phyloP scores from a whole-genome alignment of 805 yeast genomes.

The Yamadazyma phyllophila region DNA sequence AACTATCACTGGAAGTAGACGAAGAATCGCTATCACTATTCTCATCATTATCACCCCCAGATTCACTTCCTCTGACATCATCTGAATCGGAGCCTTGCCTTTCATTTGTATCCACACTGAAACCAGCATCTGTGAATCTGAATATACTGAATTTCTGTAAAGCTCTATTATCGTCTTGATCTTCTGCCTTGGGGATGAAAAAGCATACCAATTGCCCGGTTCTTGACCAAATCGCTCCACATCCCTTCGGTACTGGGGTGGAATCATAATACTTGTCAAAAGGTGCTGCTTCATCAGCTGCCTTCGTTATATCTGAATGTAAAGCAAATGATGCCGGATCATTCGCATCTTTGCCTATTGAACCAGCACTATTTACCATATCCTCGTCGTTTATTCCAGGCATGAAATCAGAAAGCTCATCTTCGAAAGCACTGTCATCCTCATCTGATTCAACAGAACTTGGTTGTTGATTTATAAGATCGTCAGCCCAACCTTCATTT shows the following conservation, averaged over 20 bases:
- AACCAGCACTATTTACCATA: conserved; percentile 20
- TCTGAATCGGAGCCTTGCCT: conserved; percentile 16
- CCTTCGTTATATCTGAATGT: conserved; percentile 1
- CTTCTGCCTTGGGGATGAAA: conserved; percentile 55
- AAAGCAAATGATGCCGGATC: conserved; percentile 5
- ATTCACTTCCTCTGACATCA: conserved; percentile 17
- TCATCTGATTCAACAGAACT: conserved; percentile 19
- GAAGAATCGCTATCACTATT: conserved; percentile 16
- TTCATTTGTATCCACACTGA: conserved; percentile 21
- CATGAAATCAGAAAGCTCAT: conserved; percentile 34
- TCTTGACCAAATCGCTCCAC: conserved; percentile 87
- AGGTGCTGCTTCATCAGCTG: neutral
- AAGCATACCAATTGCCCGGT: conserved; percentile 81
- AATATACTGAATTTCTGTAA: conserved; percentile 48
- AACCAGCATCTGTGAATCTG: conserved; percentile 47
- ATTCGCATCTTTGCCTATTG: conserved; percentile 11
- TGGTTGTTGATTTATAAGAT: conserved; percentile 37
- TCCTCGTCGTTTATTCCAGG: conserved; percentile 43
- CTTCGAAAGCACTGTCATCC: conserved; percentile 29
- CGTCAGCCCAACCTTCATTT: conserved; percentile 43
- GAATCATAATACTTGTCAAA: conserved; percentile 52
- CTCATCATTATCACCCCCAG: conserved; percentile 23
- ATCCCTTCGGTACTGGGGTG: conserved; percentile 89
- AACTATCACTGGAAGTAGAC: conserved; percentile 52
- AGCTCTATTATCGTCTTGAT: conserved; percentile 32